Evolutionary conservation across 768 basidiomycete species (phyloP).

Genomic region (Tricholoma terreum): DNA sequence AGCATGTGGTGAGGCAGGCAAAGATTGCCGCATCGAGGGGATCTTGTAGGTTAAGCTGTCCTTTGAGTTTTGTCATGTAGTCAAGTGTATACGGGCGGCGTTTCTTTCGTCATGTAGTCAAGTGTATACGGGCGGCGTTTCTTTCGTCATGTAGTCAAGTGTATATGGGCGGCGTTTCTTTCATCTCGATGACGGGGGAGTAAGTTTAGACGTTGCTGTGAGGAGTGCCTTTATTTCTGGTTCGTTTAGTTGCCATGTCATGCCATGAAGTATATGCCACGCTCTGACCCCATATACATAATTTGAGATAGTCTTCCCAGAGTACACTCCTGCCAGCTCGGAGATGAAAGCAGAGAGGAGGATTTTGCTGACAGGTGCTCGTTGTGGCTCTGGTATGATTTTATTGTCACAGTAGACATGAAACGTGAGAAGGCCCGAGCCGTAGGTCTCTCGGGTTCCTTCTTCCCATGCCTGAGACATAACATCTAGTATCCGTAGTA

Average conservation of each 20-base stretch:
- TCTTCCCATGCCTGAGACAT: neutral
- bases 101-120: neutral
- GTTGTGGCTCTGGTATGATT: too few species aligned
- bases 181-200: neutral
- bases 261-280: neutral
- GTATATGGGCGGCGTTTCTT: neutral
- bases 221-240: neutral
- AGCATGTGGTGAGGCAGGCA: constrained; percentile 16
- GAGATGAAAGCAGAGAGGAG: too few species aligned
- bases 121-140: neutral
- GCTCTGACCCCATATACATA: too few species aligned
- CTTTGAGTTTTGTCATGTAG: neutral
- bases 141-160: neutral
- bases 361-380: neutral
- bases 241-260: neutral
- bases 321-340: neutral
- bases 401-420: neutral
- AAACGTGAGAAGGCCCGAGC: neutral
- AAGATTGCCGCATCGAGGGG: neutral
- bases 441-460: neutral
- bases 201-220: neutral
- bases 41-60: neutral
- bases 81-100: neutral
- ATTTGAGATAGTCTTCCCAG: neutral
- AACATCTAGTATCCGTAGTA: neutral